Conservation (phyloP, 1,284 basidiomycete genomes). For the Puccinia coronata region DNA sequence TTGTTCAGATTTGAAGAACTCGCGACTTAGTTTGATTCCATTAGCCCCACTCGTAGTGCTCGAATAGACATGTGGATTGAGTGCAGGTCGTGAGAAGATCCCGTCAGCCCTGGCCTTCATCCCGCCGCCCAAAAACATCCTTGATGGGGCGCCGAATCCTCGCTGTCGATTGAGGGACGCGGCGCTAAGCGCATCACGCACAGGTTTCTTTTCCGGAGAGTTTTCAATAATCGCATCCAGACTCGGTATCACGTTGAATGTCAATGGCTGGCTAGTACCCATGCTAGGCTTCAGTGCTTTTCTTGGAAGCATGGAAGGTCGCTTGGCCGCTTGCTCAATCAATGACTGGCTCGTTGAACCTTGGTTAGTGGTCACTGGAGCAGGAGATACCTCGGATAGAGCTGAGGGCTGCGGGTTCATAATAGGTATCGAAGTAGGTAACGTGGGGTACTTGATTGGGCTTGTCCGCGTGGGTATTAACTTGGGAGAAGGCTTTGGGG, state of each 20-base stretch:
- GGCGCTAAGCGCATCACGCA: constrained; percentile 32
- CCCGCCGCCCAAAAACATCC: constrained; percentile 42
- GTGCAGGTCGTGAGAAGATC: constrained; percentile 13
- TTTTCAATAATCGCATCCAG: constrained; percentile 44
- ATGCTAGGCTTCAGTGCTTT: constrained; percentile 37
- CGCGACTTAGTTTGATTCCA: not conserved
- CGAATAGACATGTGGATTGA: not conserved
- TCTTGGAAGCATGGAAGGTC: constrained; percentile 46
- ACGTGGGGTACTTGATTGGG: constrained; percentile 42
- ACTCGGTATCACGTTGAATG: constrained; percentile 14
- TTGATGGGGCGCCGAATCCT: constrained; percentile 17
- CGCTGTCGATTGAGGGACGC: constrained; percentile 35
- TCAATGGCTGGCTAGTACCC: constrained; percentile 25
- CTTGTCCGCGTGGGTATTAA: constrained; percentile 37
- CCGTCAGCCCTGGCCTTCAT: constrained; percentile 37
- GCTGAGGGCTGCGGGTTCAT: not conserved
- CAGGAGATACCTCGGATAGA: not conserved
- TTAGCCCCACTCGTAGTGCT: not conserved
- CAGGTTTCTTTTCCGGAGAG: constrained; percentile 37
- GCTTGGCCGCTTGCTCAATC: constrained; percentile 25
- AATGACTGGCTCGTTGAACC: not conserved
- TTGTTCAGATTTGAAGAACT: not conserved
- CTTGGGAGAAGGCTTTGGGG: constrained; percentile 22
- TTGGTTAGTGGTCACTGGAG: not conserved
- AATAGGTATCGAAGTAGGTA: constrained; percentile 47